These are phyloP conservation scores for Coemansia sp. DNA, from an alignment of 192 early-diverging fungal genomes.

Conservation along the genomic window DNA sequence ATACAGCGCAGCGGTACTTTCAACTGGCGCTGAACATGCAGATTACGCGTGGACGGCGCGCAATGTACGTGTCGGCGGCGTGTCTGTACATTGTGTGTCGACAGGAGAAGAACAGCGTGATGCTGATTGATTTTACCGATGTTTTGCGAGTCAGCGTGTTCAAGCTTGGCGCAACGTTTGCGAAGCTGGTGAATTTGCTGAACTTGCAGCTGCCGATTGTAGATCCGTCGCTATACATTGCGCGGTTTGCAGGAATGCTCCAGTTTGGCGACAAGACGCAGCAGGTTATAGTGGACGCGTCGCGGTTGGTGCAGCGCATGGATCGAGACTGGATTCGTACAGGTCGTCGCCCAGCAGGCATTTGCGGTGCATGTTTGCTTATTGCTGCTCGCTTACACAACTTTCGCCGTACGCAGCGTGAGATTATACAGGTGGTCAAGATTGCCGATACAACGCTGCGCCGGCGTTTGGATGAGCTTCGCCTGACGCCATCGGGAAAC, in stretches of 20 bases:
- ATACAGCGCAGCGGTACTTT: constrained; percentile 81
- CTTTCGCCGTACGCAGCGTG: constrained; percentile 75
- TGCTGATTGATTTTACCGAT: constrained; percentile 97
- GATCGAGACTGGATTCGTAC: constrained; percentile 91
- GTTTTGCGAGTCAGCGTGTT: constrained; percentile 83
- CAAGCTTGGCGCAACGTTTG: constrained; percentile 80
- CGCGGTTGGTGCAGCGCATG: constrained; percentile 83
- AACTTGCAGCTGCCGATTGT: constrained; percentile 70
- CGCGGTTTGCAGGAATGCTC: constrained; percentile 81
- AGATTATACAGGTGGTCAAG: constrained; percentile 88
- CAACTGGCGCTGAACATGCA: constrained; percentile 77
- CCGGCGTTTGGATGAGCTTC: constrained; percentile 81
- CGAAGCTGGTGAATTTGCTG: constrained; percentile 68
- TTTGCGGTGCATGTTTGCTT: constrained; percentile 89
- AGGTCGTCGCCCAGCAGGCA: constrained; percentile 88
- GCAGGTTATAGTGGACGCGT: constrained; percentile 74
- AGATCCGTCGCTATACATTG: constrained; percentile 91
- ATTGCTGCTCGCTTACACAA: constrained; percentile 91
- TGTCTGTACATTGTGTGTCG: constrained; percentile 93
- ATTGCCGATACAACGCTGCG: constrained; percentile 83
- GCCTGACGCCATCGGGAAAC: constrained; percentile 70
- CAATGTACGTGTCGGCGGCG: constrained; percentile 74
- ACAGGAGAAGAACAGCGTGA: constrained; percentile 77
- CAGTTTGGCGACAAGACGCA: constrained; percentile 90
- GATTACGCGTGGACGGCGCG: constrained; percentile 82